Evolutionary conservation across 2,329 filamentous ascomycete genomes (phyloP), one percentile per base, ranked within the genome.

Genomic region (Curvularia sp.): DNA sequence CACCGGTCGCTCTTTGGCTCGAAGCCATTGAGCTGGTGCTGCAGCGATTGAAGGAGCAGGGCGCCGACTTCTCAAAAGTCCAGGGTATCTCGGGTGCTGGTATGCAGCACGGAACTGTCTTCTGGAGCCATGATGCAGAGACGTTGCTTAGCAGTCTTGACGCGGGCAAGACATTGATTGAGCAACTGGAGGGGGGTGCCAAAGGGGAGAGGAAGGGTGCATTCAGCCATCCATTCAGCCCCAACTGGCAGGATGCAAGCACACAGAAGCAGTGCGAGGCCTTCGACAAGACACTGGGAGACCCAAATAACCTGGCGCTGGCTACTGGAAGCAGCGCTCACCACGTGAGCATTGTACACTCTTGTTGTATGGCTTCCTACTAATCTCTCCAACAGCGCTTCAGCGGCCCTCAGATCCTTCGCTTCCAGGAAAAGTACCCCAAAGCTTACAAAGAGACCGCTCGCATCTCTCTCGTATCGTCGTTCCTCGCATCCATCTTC

Each of bases 181-280:
- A 90, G 59, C 93, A 96, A 79, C 81, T 98, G 25, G 78, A 77
- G 57, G 69, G 73, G 5, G 70, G 70, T 8, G 64, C 70, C 3
- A 75, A 77, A 59, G 74, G 74, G 12, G 72, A 78, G 61, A 65
- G 69, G 49, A 80, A 81, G 9, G 80, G 79, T 3, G 90, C 89
- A 0, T 91, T 98, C 73, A 90, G 93, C 15, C 90, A 96, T 76
- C 88, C 90, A 4, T 93, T 88, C 79, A 93, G 92, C 65, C 95
- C 95, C 7, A 99, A 98, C 77, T 99, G 95, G 95, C 95, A 98
- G 80, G 95, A 99, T 77, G 90, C 93, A 61, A 97, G 93, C 79
- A 98, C 95, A 1, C 93, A 97, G 80, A 83, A 83, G 65, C 91
- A 99, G 79, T 97, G 93, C 74, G 93, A 97, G 75, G 83, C 86